A percentile compares a stretch with the other conserved stretches of the same genome.
Evolutionary conservation across 805 yeast species (phyloP).

Genomic region (Cyberlindnera petersonii): DNA sequence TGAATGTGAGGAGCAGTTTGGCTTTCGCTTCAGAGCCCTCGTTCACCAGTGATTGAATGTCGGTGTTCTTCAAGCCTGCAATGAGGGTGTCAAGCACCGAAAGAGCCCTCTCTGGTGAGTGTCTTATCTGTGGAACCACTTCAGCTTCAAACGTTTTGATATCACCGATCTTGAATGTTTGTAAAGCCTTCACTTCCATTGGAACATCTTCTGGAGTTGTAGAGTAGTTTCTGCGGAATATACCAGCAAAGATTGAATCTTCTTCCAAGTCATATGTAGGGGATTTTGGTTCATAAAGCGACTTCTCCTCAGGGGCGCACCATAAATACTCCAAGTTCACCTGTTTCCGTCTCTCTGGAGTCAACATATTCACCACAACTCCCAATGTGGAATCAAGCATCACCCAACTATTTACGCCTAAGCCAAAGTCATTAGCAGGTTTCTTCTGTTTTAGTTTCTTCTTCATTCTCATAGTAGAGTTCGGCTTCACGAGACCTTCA

Average conservation of each 20-base stretch:
- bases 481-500: constrained; percentile 70
- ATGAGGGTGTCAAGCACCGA: constrained; percentile 8
- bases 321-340: constrained; percentile 72
- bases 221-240: constrained; percentile 39
- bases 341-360: constrained; percentile 61
- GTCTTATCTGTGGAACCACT: constrained; percentile 3
- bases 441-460: constrained; percentile 48
- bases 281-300: constrained; percentile 11
- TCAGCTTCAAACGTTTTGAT: constrained; percentile 3
- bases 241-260: constrained; percentile 44
- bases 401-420: constrained; percentile 71
- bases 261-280: constrained; percentile 13
- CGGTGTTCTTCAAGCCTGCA: constrained; percentile 1
- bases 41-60: constrained; percentile 3
- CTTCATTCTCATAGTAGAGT: constrained; percentile 46
- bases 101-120: constrained; percentile 8
- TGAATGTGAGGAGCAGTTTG: constrained; percentile 5
- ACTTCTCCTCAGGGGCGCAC: constrained; percentile 36
- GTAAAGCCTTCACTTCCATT: constrained; percentile 12
- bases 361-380: constrained; percentile 68
- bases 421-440: constrained; percentile 53
- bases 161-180: constrained; percentile 16
- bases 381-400: constrained; percentile 64
- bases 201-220: constrained; percentile 11
- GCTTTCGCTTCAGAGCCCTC: background rate